Evolutionary conservation across 345 rosid genomes (phyloP).

Genomic region (Citropsis articulata): DNA sequence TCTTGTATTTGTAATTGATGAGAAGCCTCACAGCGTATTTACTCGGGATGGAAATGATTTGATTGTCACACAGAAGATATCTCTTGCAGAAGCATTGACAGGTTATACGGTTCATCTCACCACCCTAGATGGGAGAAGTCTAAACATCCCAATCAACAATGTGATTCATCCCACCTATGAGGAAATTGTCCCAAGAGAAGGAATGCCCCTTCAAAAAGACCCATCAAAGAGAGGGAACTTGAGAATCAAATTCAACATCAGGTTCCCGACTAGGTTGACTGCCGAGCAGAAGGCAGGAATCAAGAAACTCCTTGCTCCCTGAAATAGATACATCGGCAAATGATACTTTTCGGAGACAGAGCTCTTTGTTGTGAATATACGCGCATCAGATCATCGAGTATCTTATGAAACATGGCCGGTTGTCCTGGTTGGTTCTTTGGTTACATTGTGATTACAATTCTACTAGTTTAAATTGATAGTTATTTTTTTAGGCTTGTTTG

Average conservation of each 20-base stretch:
- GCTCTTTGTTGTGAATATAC: neutral
- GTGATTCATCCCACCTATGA: constrained; percentile 56
- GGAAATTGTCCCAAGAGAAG: constrained; percentile 48
- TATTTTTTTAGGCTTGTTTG: neutral
- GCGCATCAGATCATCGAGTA: neutral
- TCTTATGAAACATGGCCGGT: neutral
- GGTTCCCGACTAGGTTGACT: constrained; percentile 52
- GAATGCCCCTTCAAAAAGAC: constrained; percentile 66
- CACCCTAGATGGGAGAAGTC: constrained; percentile 52
- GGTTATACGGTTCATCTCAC: constrained; percentile 51
- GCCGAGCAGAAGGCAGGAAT: constrained; percentile 54
- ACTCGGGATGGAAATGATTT: constrained; percentile 61
- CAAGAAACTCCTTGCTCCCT: constrained; percentile 39
- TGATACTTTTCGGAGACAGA: neutral
- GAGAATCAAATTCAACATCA: constrained; percentile 56
- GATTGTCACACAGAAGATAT: constrained; percentile 38
- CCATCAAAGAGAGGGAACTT: constrained; percentile 54
- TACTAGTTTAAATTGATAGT: neutral
- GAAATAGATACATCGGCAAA: neutral
- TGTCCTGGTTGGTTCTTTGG: neutral
- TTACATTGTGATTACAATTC: neutral
- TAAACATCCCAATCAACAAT: constrained; percentile 40
- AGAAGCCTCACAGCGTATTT: constrained; percentile 57
- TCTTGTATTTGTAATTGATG: constrained; percentile 53
- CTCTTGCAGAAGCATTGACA: constrained; percentile 56